A percentile compares a stretch with the other conserved stretches of the same genome.
These are phyloP conservation scores for Boletus barrowsii DNA, from an alignment of 768 basidiomycete species.

Conservation along the genomic window DNA sequence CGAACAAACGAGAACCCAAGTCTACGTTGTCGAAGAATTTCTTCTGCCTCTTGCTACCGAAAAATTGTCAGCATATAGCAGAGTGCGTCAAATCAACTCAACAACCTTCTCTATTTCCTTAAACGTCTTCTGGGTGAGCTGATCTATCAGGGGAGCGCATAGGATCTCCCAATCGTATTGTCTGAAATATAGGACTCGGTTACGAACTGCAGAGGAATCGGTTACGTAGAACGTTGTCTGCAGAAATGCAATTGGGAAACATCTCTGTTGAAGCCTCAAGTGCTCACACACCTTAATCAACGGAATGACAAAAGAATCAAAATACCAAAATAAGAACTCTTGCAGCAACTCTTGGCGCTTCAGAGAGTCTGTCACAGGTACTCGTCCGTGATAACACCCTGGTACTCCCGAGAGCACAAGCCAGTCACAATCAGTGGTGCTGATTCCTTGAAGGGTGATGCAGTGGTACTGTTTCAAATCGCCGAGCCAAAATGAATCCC, in stretches of 20 bases:
- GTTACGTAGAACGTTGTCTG: constrained; percentile 95
- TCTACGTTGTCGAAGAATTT: constrained; percentile 64
- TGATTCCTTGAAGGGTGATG: constrained; percentile 75
- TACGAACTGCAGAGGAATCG: constrained; percentile 81
- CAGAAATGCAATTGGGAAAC: background rate
- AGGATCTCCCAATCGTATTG: constrained; percentile 91
- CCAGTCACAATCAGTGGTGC: constrained; percentile 78
- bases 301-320: constrained; percentile 78
- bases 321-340: constrained; percentile 92
- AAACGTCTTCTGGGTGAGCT: constrained; percentile 69
- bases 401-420: constrained; percentile 44
- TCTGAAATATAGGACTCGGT: constrained; percentile 84
- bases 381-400: constrained; percentile 42
- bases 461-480: constrained; percentile 78
- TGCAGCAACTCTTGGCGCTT: constrained; percentile 81
- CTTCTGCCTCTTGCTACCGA: constrained; percentile 57
- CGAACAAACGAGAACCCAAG: constrained; percentile 86
- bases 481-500: constrained; percentile 67
- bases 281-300: constrained; percentile 62
- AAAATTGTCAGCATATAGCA: background rate
- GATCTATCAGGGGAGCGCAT: constrained; percentile 75
- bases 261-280: background rate
- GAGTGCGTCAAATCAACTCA: background rate
- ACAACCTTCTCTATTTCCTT: constrained; percentile 62
- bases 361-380: constrained; percentile 60